phyloP scores from a whole-genome alignment of 192 early-diverging fungal species.

The Coemansia biformis region DNA sequence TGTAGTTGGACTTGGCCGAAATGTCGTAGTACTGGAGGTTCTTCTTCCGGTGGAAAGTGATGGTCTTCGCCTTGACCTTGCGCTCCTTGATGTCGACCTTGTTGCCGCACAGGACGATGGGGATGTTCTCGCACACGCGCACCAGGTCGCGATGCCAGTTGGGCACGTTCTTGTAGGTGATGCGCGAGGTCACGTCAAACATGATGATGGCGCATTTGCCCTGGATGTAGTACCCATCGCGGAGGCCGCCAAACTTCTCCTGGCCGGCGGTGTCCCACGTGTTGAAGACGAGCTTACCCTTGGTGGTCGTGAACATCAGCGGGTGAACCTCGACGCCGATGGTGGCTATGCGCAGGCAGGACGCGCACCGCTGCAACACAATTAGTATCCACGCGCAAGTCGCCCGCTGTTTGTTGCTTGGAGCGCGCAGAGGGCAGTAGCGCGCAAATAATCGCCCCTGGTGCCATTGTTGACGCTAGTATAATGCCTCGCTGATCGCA shows the following conservation, averaged over 20 bases:
- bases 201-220: slow-evolving; percentile 99
- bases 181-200: slow-evolving; percentile 99
- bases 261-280: slow-evolving; percentile 99
- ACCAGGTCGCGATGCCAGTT: slow-evolving; percentile 99
- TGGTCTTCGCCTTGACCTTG: slow-evolving; percentile 99
- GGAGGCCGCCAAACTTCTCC: slow-evolving; percentile 99
- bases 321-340: slow-evolving; percentile 99
- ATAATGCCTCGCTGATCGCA: neutral
- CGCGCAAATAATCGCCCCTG: neutral
- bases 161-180: slow-evolving; percentile 99
- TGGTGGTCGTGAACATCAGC: slow-evolving; percentile 96
- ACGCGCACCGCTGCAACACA: slow-evolving; percentile 7
- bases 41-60: slow-evolving; percentile 99
- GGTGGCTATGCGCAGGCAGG: slow-evolving; percentile 61
- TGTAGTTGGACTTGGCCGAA: slow-evolving; percentile 99
- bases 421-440: too few species aligned
- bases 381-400: slow-evolving; percentile 8
- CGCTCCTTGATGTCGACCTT: slow-evolving; percentile 99
- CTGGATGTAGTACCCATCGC: slow-evolving; percentile 99
- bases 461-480: slow-evolving; percentile 5
- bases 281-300: slow-evolving; percentile 95
- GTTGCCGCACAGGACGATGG: slow-evolving; percentile 99
- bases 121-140: slow-evolving; percentile 99
- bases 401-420: slow-evolving; percentile 1
- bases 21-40: slow-evolving; percentile 99